Base-by-base conservation (phyloP, 2,329 filamentous ascomycete species). In the Talaromyces piceae region DNA sequence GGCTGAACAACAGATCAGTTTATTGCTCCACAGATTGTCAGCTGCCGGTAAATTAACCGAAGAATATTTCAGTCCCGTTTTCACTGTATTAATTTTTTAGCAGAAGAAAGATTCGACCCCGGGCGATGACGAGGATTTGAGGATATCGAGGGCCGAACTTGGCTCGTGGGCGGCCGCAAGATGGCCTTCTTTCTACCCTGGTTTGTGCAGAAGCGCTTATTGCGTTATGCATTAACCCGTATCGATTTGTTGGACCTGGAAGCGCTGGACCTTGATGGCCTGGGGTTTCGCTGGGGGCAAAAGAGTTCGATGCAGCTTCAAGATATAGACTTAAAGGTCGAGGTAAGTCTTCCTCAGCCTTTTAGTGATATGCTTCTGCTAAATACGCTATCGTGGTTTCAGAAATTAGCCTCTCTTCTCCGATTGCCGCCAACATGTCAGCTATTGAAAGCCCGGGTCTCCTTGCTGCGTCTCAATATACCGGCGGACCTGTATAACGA, bases 231-330 rank as follows among this genome's bases (percentile, higher is more conserved):
- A 46, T 76, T 98, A 39, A 86, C 86, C 22, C 83, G 85, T 52
- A 77, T 95, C 53, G 90, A 95, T 60, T 77, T 96, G 50, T 81
- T 98, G 54, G 93, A 97, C 63, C 87, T 88, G 52, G 86, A 94
- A 64, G 84, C 87, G 11, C 75, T 96, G 58, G 87, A 96, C 63
- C 78, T 93, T 55, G 89, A 93, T 57, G 88, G 89, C 59, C 73
- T 97, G 56, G 89, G 94, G 60, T 81, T 96, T 59, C 84, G 83
- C 43, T 81, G 88, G 70, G 93, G 93, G 28, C 84, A 85, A 67
- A 84, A 85, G 58, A 93, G 86, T 37, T 85, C 87, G 1, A 79
- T 96, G 41, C 91, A 95, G 68, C 84, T 96, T 59, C 83, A 85
- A 59, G 86, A 97, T 77, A 86, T 96, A 52, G 88, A 86, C 2